These are phyloP conservation scores for Ascochyta koolunga DNA, from an alignment of 2,329 filamentous ascomycete genomes.

Conservation along the genomic window DNA sequence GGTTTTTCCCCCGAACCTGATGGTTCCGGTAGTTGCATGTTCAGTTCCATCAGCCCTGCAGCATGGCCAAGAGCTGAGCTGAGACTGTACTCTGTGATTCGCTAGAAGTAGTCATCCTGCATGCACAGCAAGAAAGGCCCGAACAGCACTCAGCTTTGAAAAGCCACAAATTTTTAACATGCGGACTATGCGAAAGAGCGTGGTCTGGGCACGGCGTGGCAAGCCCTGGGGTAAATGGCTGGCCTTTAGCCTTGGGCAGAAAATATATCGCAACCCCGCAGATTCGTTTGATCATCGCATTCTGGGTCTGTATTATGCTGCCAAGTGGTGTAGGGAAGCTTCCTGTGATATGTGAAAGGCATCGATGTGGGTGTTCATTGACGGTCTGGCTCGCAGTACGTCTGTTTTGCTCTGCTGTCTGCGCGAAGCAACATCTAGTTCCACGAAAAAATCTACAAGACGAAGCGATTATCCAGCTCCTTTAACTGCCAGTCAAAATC, in stretches of 20 bases:
- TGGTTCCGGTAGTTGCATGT: not conserved
- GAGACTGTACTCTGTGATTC: conserved; percentile 21
- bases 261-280: conserved; percentile 1
- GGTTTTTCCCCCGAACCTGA: not conserved
- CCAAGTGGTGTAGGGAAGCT: not conserved
- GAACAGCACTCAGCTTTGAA: conserved; percentile 18
- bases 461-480: not conserved
- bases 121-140: conserved; percentile 16
- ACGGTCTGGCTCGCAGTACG: not conserved
- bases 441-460: not conserved
- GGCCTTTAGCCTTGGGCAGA: not conserved
- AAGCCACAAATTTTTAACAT: conserved; percentile 6
- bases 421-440: not conserved
- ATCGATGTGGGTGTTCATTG: not conserved
- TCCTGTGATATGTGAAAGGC: not conserved
- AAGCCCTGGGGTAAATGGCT: not conserved
- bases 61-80: conserved; percentile 25
- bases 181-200: conserved; percentile 6
- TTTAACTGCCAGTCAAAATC: not conserved
- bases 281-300: not conserved
- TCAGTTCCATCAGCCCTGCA: conserved; percentile 18
- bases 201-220: conserved; percentile 7
- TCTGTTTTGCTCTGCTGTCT: not conserved
- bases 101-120: conserved; percentile 16
- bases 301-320: not conserved